phyloP scores from a whole-genome alignment of 2,329 filamentous ascomycete species.

The Huntiella savannae region DNA sequence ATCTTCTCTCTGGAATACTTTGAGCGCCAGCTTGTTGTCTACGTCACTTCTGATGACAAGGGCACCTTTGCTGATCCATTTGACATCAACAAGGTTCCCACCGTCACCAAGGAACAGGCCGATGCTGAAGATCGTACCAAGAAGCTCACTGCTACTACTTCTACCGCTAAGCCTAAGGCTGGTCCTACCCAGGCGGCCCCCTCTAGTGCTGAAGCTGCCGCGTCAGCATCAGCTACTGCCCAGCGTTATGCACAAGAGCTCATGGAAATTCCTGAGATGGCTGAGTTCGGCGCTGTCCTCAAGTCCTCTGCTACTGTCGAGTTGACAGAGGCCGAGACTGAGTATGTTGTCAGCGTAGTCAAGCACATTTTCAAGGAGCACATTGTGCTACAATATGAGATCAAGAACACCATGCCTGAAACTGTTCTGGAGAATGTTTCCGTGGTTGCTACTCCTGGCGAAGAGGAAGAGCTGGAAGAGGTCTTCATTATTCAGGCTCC shows the following conservation, averaged over 20 bases:
- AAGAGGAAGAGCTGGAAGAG: conserved; percentile 71
- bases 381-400: conserved; percentile 84
- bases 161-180: conserved; percentile 78
- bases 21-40: conserved; percentile 93
- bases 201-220: conserved; percentile 52
- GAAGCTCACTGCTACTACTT: conserved; percentile 84
- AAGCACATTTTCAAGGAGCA: conserved; percentile 98
- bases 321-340: conserved; percentile 89
- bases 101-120: conserved; percentile 89
- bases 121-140: conserved; percentile 91
- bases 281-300: conserved; percentile 72
- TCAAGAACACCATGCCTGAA: conserved; percentile 90
- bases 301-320: conserved; percentile 77
- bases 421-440: conserved; percentile 82
- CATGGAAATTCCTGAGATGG: conserved; percentile 75
- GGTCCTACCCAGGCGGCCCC: conserved; percentile 48
- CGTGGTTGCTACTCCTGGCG: conserved; percentile 57
- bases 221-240: conserved; percentile 58
- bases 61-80: conserved; percentile 70
- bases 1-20: conserved; percentile 92
- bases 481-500: conserved; percentile 86
- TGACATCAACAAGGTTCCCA: conserved; percentile 75
- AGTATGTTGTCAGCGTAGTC: conserved; percentile 83
- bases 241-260: conserved; percentile 83
- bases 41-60: conserved; percentile 83